These are phyloP conservation scores for Macrolepiota albuminosa DNA, from an alignment of 768 basidiomycete genomes.

Conservation along the genomic window DNA sequence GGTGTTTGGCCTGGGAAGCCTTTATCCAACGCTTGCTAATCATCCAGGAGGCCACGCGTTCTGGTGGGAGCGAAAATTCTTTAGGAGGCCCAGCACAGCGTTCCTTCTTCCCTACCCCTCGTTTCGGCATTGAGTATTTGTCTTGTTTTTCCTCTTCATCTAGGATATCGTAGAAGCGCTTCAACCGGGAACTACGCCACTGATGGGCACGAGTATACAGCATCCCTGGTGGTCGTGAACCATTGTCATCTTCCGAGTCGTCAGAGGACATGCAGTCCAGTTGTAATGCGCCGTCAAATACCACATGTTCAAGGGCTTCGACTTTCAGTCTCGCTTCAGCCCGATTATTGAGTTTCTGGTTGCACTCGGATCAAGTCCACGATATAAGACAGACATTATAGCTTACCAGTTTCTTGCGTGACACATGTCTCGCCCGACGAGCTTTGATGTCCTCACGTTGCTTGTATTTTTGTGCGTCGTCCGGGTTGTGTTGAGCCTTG, in stretches of 20 bases:
- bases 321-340: conserved; percentile 53
- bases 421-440: conserved; percentile 52
- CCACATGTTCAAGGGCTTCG: conserved; percentile 50
- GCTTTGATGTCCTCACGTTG: conserved; percentile 60
- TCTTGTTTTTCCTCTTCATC: conserved; percentile 53
- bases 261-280: conserved; percentile 80
- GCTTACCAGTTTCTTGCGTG: conserved; percentile 61
- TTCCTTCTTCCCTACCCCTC: conserved; percentile 52
- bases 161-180: conserved; percentile 54
- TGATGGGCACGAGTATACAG: conserved; percentile 54
- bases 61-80: conserved; percentile 57
- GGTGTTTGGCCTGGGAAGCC: conserved; percentile 33
- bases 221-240: conserved; percentile 25
- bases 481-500: conserved; percentile 40
- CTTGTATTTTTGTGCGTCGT: conserved; percentile 21
- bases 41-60: conserved; percentile 70
- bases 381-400: background rate
- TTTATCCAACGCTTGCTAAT: conserved; percentile 63
- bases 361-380: background rate
- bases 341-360: conserved; percentile 66
- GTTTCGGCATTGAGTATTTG: conserved; percentile 44
- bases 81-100: conserved; percentile 52
- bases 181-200: conserved; percentile 67
- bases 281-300: conserved; percentile 68
- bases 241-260: conserved; percentile 58